These are phyloP conservation scores for Diplocarpon rosae DNA, from an alignment of 2,329 filamentous ascomycete species.

Conservation along the genomic window DNA sequence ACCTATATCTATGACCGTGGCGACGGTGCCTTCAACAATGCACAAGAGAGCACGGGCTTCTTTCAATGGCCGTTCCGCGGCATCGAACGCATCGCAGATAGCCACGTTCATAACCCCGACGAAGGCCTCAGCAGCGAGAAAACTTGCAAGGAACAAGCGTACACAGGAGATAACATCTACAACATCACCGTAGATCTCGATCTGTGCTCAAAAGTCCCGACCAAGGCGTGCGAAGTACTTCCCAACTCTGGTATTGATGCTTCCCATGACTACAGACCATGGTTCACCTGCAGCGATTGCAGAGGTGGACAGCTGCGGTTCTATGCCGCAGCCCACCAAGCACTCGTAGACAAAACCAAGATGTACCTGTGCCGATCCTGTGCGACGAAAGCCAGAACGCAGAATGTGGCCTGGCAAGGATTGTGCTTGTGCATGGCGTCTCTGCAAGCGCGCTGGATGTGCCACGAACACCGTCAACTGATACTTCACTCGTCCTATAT, in stretches of 20 bases:
- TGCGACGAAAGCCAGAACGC: background rate
- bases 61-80: background rate
- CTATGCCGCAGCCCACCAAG: background rate
- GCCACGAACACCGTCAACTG: background rate
- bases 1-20: background rate
- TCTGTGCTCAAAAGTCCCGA: background rate
- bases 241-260: background rate
- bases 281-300: background rate
- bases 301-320: background rate
- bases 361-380: background rate
- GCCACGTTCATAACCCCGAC: background rate
- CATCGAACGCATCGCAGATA: background rate
- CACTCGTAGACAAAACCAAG: background rate
- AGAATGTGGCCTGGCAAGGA: background rate
- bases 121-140: background rate
- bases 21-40: background rate
- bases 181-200: background rate
- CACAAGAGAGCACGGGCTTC: background rate
- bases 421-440: background rate
- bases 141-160: background rate
- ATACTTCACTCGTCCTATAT: background rate
- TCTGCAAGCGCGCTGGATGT: background rate
- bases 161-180: background rate
- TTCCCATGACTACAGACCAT: background rate
- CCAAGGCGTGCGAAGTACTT: background rate